Evolutionary conservation across 768 basidiomycete species (phyloP).

Genomic region (Lentinula sp.): DNA sequence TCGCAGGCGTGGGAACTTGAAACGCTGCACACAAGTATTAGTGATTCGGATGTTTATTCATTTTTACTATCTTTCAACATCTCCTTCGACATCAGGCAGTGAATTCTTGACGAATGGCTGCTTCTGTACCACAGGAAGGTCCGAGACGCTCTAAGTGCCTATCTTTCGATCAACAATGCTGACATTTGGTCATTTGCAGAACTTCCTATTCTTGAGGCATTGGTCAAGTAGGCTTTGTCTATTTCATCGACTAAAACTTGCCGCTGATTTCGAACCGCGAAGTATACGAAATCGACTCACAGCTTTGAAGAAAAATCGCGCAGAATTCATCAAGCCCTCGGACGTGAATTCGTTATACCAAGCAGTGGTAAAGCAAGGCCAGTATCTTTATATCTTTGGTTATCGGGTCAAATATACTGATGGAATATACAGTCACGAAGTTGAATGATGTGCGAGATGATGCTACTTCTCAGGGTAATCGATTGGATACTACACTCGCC

Average conservation of each 20-base stretch:
- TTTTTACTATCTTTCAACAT: background rate
- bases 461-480: slow-evolving; percentile 69
- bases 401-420: background rate
- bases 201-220: slow-evolving; percentile 87
- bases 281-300: slow-evolving; percentile 95
- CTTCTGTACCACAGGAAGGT: slow-evolving; percentile 80
- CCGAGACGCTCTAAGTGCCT: slow-evolving; percentile 12
- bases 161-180: slow-evolving; percentile 11
- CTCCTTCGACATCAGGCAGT: background rate
- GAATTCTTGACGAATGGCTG: slow-evolving; percentile 39
- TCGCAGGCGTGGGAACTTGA: background rate
- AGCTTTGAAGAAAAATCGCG: slow-evolving; percentile 89
- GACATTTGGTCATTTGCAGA: slow-evolving; percentile 42
- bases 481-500: slow-evolving; percentile 90
- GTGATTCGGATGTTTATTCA: background rate
- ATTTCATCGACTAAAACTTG: background rate
- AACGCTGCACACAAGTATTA: background rate
- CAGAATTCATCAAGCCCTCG: slow-evolving; percentile 86
- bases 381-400: slow-evolving; percentile 11
- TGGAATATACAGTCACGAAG: slow-evolving; percentile 59
- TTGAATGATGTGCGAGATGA: slow-evolving; percentile 89
- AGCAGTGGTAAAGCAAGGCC: slow-evolving; percentile 89
- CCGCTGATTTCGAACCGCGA: slow-evolving; percentile 3
- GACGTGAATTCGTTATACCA: slow-evolving; percentile 94
- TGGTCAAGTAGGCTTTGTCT: slow-evolving; percentile 66